Percentiles rank a stretch among this genome's conserved stretches.
Conservation (phyloP, 768 basidiomycete species). For the Tulasnella sp. region DNA sequence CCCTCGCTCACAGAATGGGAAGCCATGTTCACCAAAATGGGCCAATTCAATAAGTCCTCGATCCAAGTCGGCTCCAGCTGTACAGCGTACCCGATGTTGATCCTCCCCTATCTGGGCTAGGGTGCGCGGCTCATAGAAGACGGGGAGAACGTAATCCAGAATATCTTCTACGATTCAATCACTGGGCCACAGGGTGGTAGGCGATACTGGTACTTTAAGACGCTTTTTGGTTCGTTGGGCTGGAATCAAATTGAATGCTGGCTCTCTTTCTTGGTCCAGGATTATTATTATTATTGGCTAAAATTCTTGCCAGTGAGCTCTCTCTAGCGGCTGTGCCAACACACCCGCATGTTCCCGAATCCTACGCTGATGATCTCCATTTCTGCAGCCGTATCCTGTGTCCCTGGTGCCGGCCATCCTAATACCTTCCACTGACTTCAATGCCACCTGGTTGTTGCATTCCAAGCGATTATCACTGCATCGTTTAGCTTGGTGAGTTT, state of each 20-base stretch:
- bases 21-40: conserved; percentile 52
- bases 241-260: too few relatives aligned
- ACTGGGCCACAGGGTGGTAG: conserved; percentile 43
- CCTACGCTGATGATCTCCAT: too few relatives aligned
- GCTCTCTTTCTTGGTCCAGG: too few relatives aligned
- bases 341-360: too few relatives aligned
- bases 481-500: conserved; percentile 31
- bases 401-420: too few relatives aligned
- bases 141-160: conserved; percentile 37
- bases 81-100: conserved; percentile 47
- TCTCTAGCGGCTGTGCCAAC: too few relatives aligned
- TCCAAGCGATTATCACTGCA: conserved; percentile 59
- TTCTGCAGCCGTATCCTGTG: too few relatives aligned
- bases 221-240: too few relatives aligned
- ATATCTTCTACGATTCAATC: conserved; percentile 55
- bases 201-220: conserved; percentile 57
- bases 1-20: conserved; percentile 58
- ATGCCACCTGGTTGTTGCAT: conserved; percentile 52
- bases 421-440: too few relatives aligned
- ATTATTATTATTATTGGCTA: too few relatives aligned
- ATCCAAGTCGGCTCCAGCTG: conserved; percentile 47
- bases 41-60: conserved; percentile 51
- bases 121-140: conserved; percentile 49
- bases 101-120: conserved; percentile 61
- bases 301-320: too few relatives aligned